Base-by-base conservation (phyloP, 768 basidiomycete genomes). In the Fistulinella prunicolor region DNA sequence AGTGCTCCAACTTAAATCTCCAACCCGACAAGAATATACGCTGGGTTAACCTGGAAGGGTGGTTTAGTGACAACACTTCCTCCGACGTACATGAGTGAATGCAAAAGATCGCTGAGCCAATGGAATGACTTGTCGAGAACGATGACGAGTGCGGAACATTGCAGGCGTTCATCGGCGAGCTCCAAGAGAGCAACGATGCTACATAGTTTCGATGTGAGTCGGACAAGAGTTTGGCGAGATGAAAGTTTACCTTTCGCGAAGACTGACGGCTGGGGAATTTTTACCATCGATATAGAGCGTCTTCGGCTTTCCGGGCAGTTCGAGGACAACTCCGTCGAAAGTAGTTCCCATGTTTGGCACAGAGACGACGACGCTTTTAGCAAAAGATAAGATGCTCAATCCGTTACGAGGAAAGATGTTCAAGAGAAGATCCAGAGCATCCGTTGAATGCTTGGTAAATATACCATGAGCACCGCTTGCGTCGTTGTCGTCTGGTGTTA, bases 21-120 rank as follows among this genome's bases (percentile, higher is more conserved):
- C 67, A 94, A 72, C 34, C 92, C 92, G 46, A 94, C 86, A 38
- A 94, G 82, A 29, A 94, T 80, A 63, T 83, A 90, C 16, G 83
- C 80, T 23, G 85, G 77, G 61, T 89, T 80, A 48, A 85, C 81
- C 59, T 81, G 74, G 74, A 87, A 89, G 21, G 80, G 81, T 46
- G 88, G 86, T 62, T 82, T 85, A 45, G 89, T 88, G 43, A 94
- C 83, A 44, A 94, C 85, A 42, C 78, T 80, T 46, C 89, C 92
- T 53, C 91, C 91, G 44, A 94, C 88, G 68, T 94, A 94, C 88
- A 94, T 89, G 53, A 94, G 76, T 42, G 92, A 86, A 62, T 94
- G 93, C 30, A 94, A 73, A 47, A 93, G 73, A 59, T 82, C 80
- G 56, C 85, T 79, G 46, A 94, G 75, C 46, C 77, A 79, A 16